These are phyloP conservation scores for Actinomucor elegans DNA, from an alignment of 371 early-diverging fungal species.

Conservation along the genomic window DNA sequence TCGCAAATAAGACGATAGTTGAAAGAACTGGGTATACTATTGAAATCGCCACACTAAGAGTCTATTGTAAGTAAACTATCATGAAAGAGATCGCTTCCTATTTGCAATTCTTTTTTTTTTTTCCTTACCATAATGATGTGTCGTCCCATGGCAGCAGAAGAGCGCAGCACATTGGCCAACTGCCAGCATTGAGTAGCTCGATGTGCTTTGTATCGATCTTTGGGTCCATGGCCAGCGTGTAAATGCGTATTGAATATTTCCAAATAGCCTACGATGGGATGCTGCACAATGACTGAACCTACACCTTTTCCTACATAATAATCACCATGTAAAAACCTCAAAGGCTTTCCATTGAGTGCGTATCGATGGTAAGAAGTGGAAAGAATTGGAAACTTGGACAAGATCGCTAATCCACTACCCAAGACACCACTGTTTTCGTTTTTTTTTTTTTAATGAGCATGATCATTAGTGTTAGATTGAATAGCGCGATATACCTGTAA, in stretches of 20 bases:
- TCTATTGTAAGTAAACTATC: neutral
- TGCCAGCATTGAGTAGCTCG: slow-evolving; percentile 57
- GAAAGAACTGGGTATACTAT: slow-evolving; percentile 41
- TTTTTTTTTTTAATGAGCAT: too few species aligned
- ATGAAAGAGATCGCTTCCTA: neutral
- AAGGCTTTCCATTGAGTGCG: slow-evolving; percentile 47
- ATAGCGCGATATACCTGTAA: slow-evolving; percentile 39
- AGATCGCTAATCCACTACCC: slow-evolving; percentile 51
- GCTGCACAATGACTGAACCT: slow-evolving; percentile 38
- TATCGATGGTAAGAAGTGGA: slow-evolving; percentile 35
- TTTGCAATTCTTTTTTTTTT: neutral
- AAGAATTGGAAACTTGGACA: slow-evolving; percentile 45
- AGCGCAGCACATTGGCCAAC: slow-evolving; percentile 33
- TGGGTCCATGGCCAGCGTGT: slow-evolving; percentile 49
- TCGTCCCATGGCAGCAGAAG: slow-evolving; percentile 36
- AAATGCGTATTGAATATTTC: slow-evolving; percentile 58
- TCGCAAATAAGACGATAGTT: slow-evolving; percentile 33
- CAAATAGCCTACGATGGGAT: slow-evolving; percentile 45
- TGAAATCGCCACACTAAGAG: slow-evolving; percentile 49
- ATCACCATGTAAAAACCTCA: slow-evolving; percentile 49
- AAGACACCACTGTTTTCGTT: slow-evolving; percentile 49
- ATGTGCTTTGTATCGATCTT: slow-evolving; percentile 39
- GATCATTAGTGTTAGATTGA: too few species aligned
- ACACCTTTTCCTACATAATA: slow-evolving; percentile 56
- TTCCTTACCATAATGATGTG: slow-evolving; percentile 49